phyloP scores from a whole-genome alignment of 2,329 filamentous ascomycete genomes.

The Thermomyces lanuginosus region DNA sequence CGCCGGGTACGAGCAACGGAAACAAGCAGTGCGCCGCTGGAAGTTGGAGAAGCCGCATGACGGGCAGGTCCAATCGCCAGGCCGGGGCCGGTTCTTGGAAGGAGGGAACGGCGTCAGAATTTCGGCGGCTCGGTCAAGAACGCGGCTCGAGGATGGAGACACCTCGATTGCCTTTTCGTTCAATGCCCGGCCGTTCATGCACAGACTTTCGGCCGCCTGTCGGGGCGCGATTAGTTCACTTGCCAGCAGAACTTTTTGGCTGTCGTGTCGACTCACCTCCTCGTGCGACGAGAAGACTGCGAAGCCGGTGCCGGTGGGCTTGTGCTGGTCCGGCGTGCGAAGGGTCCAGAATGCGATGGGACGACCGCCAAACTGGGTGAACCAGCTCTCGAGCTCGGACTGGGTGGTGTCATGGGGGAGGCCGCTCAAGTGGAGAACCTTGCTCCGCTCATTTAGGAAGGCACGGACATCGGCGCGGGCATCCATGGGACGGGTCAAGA shows the following conservation, averaged over 20 bases:
- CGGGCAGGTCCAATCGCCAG: constrained; percentile 97
- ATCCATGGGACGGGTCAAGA: constrained; percentile 89
- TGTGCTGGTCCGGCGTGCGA: constrained; percentile 93
- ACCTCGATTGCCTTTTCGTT: constrained; percentile 99
- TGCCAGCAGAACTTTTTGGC: too few relatives aligned
- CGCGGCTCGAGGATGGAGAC: constrained; percentile 89
- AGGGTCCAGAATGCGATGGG: constrained; percentile 99
- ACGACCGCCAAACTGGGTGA: constrained; percentile 92
- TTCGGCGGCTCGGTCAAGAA: constrained; percentile 85
- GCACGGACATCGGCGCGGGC: constrained; percentile 89
- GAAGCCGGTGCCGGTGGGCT: constrained; percentile 96
- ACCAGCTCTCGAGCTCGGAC: constrained; percentile 98
- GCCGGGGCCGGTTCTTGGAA: constrained; percentile 92
- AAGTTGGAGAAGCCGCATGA: constrained; percentile 99
- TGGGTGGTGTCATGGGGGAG: constrained; percentile 96
- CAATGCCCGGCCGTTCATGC: constrained; percentile 95
- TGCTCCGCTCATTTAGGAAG: constrained; percentile 90
- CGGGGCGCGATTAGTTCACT: too few relatives aligned
- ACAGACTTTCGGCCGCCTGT: constrained; percentile 89
- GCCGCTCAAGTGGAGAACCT: constrained; percentile 95
- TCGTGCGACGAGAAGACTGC: constrained; percentile 98
- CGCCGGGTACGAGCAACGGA: constrained; percentile 97
- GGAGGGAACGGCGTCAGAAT: constrained; percentile 95
- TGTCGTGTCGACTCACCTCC: constrained; percentile 78
- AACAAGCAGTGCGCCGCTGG: constrained; percentile 93